Evolutionary conservation across 2,329 filamentous ascomycete species (phyloP).

Genomic region (Venturia aucupariae): DNA sequence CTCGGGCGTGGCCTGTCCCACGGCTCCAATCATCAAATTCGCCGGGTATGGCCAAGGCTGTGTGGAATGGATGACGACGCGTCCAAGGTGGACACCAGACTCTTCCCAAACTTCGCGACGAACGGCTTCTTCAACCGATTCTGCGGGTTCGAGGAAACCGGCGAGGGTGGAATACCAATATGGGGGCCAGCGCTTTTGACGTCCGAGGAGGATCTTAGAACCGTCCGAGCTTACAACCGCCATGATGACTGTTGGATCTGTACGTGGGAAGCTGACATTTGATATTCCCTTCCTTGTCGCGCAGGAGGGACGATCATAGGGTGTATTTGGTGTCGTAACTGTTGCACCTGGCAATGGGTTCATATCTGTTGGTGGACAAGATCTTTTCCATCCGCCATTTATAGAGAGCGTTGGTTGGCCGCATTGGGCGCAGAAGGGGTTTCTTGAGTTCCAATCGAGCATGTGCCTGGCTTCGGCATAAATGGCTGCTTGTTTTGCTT

Average conservation of each 20-base stretch:
- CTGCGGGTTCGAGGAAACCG: conserved; percentile 43
- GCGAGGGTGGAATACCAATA: conserved; percentile 81
- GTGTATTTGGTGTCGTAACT: conserved; percentile 28
- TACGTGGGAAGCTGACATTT: conserved; percentile 85
- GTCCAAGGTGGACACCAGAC: conserved; percentile 36
- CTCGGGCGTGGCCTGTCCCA: conserved; percentile 72
- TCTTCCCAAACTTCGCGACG: conserved; percentile 44
- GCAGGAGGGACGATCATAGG: conserved; percentile 56
- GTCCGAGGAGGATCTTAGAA: conserved; percentile 69
- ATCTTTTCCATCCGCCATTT: conserved; percentile 71
- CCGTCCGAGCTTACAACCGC: conserved; percentile 78
- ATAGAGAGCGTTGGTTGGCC: conserved; percentile 72
- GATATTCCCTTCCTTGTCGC: conserved; percentile 76
- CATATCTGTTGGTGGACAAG: conserved; percentile 64
- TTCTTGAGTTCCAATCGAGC: conserved; percentile 88
- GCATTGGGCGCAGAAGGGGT: conserved; percentile 85
- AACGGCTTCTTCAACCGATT: conserved; percentile 43
- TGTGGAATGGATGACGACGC: conserved; percentile 42
- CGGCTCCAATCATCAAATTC: conserved; percentile 52
- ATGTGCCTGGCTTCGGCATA: conserved; percentile 83
- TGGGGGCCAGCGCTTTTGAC: conserved; percentile 72
- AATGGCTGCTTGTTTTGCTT: conserved; percentile 68
- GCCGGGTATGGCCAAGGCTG: conserved; percentile 47
- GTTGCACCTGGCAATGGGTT: conserved; percentile 30
- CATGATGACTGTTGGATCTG: conserved; percentile 92